Conservation (phyloP, 495 filamentous ascomycete genomes). For the Aspergillus sparsus region DNA sequence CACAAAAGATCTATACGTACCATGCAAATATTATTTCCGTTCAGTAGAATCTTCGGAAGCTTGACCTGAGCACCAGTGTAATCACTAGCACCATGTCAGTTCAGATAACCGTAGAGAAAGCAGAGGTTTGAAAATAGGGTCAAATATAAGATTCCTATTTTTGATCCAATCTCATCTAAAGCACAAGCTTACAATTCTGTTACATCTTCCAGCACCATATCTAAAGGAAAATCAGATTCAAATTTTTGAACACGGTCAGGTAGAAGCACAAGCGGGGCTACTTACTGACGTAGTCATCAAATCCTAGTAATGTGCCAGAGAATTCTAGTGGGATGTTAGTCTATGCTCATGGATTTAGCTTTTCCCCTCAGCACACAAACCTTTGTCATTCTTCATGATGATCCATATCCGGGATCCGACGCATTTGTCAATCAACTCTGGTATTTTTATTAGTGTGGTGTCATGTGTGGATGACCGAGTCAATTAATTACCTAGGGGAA, state of each 20-base stretch:
- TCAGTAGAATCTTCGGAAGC: conserved; percentile 91
- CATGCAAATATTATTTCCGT: conserved; percentile 99
- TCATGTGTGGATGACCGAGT: conserved; percentile 3
- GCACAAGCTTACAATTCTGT: conserved; percentile 85
- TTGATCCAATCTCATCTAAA: neutral
- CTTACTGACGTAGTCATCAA: conserved; percentile 99
- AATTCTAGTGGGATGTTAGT: conserved; percentile 66
- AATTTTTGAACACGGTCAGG: neutral
- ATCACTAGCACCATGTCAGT: conserved; percentile 63
- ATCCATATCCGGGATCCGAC: conserved; percentile 98
- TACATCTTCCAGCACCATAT: conserved; percentile 97
- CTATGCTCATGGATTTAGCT: neutral
- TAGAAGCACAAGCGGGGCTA: conserved; percentile 33
- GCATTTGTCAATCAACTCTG: conserved; percentile 98
- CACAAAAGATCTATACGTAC: conserved; percentile 47
- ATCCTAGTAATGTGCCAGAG: conserved; percentile 87
- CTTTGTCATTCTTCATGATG: conserved; percentile 98
- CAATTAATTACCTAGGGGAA: conserved; percentile 63
- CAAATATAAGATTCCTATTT: neutral
- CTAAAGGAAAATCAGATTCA: conserved; percentile 45
- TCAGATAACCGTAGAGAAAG: neutral
- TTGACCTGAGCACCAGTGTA: conserved; percentile 83
- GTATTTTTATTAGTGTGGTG: conserved; percentile 26
- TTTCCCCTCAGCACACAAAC: conserved; percentile 40
- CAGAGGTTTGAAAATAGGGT: neutral